These are phyloP conservation scores for Fusarium coicis DNA, from an alignment of 2,329 filamentous ascomycete species.

Conservation along the genomic window DNA sequence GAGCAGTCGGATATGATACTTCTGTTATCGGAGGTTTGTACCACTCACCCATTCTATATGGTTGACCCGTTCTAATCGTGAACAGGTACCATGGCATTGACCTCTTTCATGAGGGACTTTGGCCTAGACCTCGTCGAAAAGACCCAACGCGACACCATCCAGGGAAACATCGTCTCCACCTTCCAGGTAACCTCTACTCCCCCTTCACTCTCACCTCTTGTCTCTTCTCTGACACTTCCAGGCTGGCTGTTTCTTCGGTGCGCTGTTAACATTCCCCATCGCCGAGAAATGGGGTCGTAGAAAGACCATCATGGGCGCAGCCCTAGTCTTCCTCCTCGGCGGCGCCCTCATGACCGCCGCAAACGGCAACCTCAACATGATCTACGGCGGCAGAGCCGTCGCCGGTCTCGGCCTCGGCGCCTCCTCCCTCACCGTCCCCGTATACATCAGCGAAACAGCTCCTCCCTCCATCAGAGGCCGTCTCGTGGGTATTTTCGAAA, in stretches of 20 bases:
- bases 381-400: conserved; percentile 62
- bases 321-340: conserved; percentile 54
- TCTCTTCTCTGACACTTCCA: conserved; percentile 12
- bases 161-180: conserved; percentile 54
- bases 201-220: no score
- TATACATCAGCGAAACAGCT: conserved; percentile 56
- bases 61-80: fast-evolving
- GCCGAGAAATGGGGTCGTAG: conserved; percentile 60
- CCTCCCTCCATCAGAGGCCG: conserved; percentile 63
- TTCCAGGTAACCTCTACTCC: conserved; percentile 40
- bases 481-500: conserved; percentile 63
- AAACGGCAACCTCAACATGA: conserved; percentile 48
- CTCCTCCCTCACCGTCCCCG: conserved; percentile 59
- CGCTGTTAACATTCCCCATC: conserved; percentile 56
- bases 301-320: conserved; percentile 57
- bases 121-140: conserved; percentile 42
- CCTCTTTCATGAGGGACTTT: conserved; percentile 52
- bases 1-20: conserved; percentile 51
- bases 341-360: conserved; percentile 50
- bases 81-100: conserved; percentile 50
- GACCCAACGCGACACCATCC: conserved; percentile 46
- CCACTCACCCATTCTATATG: fast-evolving
- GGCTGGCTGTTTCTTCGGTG: conserved; percentile 55
- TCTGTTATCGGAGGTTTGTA: conserved; percentile 51
- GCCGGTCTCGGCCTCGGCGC: conserved; percentile 64